Conservation (phyloP, 768 basidiomycete genomes). For the Termitomyces heimii region DNA sequence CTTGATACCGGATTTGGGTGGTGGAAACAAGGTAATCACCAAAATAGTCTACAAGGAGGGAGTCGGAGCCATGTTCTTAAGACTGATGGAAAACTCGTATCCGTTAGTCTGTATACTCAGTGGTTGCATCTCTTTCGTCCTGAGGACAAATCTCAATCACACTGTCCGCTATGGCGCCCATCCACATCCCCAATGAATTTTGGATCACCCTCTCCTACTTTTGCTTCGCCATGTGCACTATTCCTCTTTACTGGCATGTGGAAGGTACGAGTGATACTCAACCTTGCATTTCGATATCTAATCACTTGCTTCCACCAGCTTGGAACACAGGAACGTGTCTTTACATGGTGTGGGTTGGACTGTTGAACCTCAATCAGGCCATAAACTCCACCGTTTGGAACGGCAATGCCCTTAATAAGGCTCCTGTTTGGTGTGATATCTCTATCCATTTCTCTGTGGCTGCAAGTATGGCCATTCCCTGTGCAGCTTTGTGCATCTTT, state of each 20-base stretch:
- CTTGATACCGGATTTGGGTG: conserved; percentile 18
- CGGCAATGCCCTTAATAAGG: conserved; percentile 45
- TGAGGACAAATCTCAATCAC: conserved; percentile 11
- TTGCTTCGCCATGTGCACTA: conserved; percentile 47
- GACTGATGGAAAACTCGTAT: too few species aligned
- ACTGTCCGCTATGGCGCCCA: conserved; percentile 16
- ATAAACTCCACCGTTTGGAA: conserved; percentile 72
- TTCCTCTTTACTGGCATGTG: conserved; percentile 67
- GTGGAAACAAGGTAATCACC: conserved; percentile 35
- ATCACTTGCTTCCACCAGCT: not conserved
- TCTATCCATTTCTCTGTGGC: conserved; percentile 42
- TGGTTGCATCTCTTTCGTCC: conserved; percentile 12
- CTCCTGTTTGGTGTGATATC: conserved; percentile 65
- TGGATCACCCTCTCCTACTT: conserved; percentile 48
- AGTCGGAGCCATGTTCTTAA: conserved; percentile 34
- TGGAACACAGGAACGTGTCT: conserved; percentile 48
- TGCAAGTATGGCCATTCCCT: conserved; percentile 40
- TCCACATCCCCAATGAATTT: conserved; percentile 39
- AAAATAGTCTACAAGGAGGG: conserved; percentile 34
- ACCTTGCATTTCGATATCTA: not conserved
- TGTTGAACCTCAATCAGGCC: conserved; percentile 51
- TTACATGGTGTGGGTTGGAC: conserved; percentile 63
- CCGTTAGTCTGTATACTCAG: conserved; percentile 27
- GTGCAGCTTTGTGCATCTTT: conserved; percentile 52
- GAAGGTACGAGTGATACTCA: conserved; percentile 32